phyloP scores from a whole-genome alignment of 2,329 filamentous ascomycete genomes.

The Passalora sequoiae region DNA sequence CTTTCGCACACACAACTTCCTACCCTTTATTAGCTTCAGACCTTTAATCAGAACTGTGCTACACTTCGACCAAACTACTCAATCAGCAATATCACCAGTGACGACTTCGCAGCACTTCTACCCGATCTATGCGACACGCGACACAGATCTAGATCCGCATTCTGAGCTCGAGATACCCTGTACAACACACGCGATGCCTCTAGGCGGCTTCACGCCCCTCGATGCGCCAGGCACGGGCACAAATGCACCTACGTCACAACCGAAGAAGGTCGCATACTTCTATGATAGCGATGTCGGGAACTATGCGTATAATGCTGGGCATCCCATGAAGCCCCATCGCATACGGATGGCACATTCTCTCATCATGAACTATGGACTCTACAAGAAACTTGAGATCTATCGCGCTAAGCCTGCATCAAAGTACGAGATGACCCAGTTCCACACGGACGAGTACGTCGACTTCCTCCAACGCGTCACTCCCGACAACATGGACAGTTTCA shows the following conservation, averaged over 20 bases:
- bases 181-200: too few relatives aligned
- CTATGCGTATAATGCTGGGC: conserved; percentile 83
- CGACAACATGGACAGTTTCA: conserved; percentile 94
- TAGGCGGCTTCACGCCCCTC: conserved; percentile 41
- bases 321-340: conserved; percentile 63
- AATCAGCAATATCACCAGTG: too few relatives aligned
- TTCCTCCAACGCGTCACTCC: conserved; percentile 83
- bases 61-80: too few relatives aligned
- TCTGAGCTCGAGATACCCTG: too few relatives aligned
- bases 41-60: too few relatives aligned
- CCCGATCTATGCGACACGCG: too few relatives aligned
- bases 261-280: conserved; percentile 93
- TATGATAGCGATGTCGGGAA: conserved; percentile 98
- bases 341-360: conserved; percentile 62
- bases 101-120: too few relatives aligned
- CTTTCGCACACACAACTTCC: conserved; percentile 3
- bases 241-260: conserved; percentile 47
- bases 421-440: conserved; percentile 68
- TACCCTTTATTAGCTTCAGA: too few relatives aligned
- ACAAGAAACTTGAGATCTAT: conserved; percentile 69
- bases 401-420: conserved; percentile 49
- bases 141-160: too few relatives aligned
- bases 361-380: conserved; percentile 69
- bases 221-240: conserved; percentile 46
- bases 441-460: conserved; percentile 68